phyloP scores from a whole-genome alignment of 2,329 filamentous ascomycete genomes.

The Xylaria sp. region DNA sequence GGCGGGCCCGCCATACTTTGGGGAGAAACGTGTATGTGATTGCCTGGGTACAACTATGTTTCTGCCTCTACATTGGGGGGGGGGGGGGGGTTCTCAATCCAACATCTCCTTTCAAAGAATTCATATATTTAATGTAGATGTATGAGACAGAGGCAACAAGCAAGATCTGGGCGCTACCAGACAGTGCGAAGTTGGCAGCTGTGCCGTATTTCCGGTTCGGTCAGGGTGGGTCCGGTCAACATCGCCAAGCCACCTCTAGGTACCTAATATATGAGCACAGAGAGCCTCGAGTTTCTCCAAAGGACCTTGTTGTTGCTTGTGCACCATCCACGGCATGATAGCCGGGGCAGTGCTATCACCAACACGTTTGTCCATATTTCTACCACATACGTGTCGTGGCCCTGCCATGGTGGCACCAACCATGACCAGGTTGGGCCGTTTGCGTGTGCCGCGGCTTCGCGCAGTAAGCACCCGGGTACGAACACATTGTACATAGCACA shows the following conservation, averaged over 20 bases:
- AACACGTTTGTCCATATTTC: background rate
- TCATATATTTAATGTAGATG: too few species aligned
- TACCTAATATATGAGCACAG: background rate
- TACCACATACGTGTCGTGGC: background rate
- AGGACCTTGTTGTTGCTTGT: background rate
- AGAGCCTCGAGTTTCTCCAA: background rate
- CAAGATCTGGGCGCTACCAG: too few species aligned
- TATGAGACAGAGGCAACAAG: too few species aligned
- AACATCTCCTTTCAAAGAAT: too few species aligned
- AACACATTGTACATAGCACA: background rate
- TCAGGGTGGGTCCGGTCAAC: background rate
- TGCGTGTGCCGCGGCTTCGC: constrained; percentile 4
- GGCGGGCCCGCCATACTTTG: too few species aligned
- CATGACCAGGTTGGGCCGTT: constrained; percentile 13
- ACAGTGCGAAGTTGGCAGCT: background rate
- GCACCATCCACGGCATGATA: background rate
- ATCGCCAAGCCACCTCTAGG: background rate
- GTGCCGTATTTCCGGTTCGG: background rate
- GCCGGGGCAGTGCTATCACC: background rate
- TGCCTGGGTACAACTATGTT: too few species aligned
- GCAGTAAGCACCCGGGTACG: constrained; percentile 9
- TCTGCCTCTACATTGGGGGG: too few species aligned
- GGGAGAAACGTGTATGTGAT: too few species aligned
- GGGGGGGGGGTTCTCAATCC: too few species aligned
- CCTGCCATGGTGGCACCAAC: constrained; percentile 2